These are phyloP conservation scores for Leccinum disarticulatum DNA, from an alignment of 768 basidiomycete genomes.

Conservation along the genomic window DNA sequence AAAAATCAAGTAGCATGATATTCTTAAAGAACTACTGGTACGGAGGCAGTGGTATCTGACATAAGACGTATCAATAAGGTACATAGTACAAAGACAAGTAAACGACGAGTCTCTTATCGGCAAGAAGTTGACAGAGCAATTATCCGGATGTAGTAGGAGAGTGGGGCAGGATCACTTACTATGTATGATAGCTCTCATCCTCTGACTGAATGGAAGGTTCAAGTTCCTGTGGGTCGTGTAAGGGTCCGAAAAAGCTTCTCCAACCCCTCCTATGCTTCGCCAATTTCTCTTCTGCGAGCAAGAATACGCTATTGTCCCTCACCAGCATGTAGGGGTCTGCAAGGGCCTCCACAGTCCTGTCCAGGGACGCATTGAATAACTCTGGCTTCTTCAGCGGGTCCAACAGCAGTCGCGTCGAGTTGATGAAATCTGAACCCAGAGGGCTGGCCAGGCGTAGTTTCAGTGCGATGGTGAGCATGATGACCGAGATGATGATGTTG, in stretches of 20 bases:
- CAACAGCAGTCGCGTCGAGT: slow-evolving; percentile 1
- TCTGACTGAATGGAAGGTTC: not conserved
- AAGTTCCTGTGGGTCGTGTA: not conserved
- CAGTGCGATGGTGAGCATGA: slow-evolving; percentile 6
- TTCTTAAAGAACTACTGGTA: no score
- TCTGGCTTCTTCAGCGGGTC: slow-evolving; percentile 10
- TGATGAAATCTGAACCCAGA: slow-evolving; percentile 8
- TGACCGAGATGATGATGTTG: not conserved
- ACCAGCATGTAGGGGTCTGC: not conserved
- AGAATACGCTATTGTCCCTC: not conserved
- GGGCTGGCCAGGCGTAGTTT: not conserved
- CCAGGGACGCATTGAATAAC: slow-evolving; percentile 10
- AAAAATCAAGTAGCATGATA: no score
- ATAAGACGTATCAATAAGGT: no score
- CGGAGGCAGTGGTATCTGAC: no score
- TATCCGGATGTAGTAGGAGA: no score
- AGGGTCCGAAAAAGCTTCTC: not conserved
- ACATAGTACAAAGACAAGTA: no score
- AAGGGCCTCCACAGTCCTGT: not conserved
- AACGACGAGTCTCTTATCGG: no score
- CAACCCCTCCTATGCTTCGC: not conserved
- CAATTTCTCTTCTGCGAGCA: not conserved
- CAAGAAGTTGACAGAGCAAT: no score
- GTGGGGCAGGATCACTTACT: no score
- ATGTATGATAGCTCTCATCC: not conserved